phyloP scores from a whole-genome alignment of 2,329 filamentous ascomycete genomes.

The Botrytis aclada region DNA sequence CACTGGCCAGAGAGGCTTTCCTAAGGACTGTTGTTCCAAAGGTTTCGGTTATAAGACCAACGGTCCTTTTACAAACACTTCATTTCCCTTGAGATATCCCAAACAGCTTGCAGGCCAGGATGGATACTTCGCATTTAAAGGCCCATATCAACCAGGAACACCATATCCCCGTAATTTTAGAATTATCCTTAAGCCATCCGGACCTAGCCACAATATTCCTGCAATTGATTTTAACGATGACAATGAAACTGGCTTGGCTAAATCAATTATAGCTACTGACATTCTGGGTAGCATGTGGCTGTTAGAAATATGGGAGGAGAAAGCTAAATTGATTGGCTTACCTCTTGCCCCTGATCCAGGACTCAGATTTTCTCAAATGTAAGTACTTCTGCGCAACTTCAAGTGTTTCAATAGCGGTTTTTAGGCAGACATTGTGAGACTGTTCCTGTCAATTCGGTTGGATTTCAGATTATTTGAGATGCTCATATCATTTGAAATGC shows the following conservation, averaged over 20 bases:
- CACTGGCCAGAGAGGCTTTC: neutral
- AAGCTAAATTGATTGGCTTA: neutral
- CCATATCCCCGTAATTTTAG: slow-evolving; percentile 20
- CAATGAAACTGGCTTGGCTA: slow-evolving; percentile 25
- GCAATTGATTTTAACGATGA: slow-evolving; percentile 32
- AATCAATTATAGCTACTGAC: slow-evolving; percentile 31
- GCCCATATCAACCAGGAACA: neutral
- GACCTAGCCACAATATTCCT: slow-evolving; percentile 32
- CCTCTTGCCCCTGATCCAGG: neutral
- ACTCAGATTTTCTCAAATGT: neutral
- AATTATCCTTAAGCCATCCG: slow-evolving; percentile 20
- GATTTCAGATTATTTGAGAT: neutral
- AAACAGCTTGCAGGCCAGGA: too few species aligned
- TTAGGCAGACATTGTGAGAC: neutral
- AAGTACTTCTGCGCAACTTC: neutral
- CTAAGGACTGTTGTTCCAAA: neutral
- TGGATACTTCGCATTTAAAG: neutral
- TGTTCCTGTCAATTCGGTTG: neutral
- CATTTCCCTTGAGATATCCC: neutral
- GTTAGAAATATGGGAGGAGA: slow-evolving; percentile 4
- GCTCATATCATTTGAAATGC: neutral
- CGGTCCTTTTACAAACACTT: neutral
- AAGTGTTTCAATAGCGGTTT: neutral
- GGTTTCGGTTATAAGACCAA: neutral
- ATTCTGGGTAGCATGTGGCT: slow-evolving; percentile 28